A percentile compares a stretch with the other conserved stretches of the same genome.
phyloP scores from a whole-genome alignment of 2,329 filamentous ascomycete species.

The Anthostomella pinea region DNA sequence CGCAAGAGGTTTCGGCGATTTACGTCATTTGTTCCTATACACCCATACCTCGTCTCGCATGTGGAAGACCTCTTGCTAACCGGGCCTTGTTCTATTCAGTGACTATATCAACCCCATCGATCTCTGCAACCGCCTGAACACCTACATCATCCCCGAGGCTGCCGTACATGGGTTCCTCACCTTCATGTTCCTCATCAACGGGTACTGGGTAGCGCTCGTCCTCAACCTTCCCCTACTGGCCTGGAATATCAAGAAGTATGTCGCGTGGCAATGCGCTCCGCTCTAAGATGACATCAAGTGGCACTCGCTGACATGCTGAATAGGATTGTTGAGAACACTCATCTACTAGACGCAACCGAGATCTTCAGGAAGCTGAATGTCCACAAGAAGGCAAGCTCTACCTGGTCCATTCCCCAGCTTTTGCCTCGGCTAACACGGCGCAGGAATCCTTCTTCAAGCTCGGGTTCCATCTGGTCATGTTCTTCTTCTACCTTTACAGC shows the following conservation, averaged over 20 bases:
- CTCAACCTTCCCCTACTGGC: constrained; percentile 88
- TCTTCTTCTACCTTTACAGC: constrained; percentile 99
- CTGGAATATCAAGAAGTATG: constrained; percentile 98
- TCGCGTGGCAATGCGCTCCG: constrained; percentile 20
- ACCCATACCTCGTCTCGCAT: neutral
- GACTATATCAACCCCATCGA: constrained; percentile 99
- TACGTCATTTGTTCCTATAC: constrained; percentile 21
- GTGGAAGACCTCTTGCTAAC: constrained; percentile 26
- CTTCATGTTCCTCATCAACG: constrained; percentile 94
- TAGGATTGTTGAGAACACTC: constrained; percentile 95
- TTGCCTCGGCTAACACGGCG: constrained; percentile 9
- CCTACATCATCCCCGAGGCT: constrained; percentile 98
- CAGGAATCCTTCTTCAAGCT: constrained; percentile 99
- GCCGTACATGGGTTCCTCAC: constrained; percentile 96
- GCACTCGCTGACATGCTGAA: constrained; percentile 14
- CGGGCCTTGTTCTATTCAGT: constrained; percentile 46
- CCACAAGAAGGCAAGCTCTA: constrained; percentile 80
- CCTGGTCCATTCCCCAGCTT: neutral
- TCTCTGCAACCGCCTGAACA: constrained; percentile 99
- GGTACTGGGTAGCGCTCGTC: constrained; percentile 92
- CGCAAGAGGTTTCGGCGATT: constrained; percentile 13
- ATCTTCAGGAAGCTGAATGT: constrained; percentile 99
- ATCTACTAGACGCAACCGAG: constrained; percentile 94
- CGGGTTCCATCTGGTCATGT: constrained; percentile 98
- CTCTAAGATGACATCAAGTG: neutral